Percentiles rank a stretch among this genome's conserved stretches.
Evolutionary conservation across 108 stramenopile species (phyloP).

Genomic region (Conticribra weissflogii): DNA sequence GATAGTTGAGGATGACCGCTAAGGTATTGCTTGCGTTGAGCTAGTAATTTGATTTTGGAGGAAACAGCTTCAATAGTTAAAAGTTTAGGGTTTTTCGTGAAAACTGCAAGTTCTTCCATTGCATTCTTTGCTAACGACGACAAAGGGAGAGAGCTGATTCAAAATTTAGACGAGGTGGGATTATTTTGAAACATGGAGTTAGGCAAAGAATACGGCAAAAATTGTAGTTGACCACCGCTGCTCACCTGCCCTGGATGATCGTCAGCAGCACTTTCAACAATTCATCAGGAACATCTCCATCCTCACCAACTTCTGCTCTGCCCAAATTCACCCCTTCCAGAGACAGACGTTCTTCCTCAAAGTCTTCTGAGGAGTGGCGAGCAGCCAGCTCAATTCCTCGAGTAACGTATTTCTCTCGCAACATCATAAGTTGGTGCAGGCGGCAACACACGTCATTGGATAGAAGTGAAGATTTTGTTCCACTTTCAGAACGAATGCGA

Average conservation of each 20-base stretch:
- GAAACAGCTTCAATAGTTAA: slow-evolving; percentile 56
- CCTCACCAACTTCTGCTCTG: slow-evolving; percentile 29
- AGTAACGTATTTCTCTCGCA: slow-evolving; percentile 32
- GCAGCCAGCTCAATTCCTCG: slow-evolving; percentile 36
- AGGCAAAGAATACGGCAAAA: background rate
- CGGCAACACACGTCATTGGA: slow-evolving; percentile 29
- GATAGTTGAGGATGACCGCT: slow-evolving; percentile 15
- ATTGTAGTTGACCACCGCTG: background rate
- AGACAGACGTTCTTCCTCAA: slow-evolving; percentile 29
- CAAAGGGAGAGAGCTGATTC: slow-evolving; percentile 52
- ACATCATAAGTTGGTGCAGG: slow-evolving; percentile 10
- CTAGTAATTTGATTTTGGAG: slow-evolving; percentile 69
- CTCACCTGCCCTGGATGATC: slow-evolving; percentile 70
- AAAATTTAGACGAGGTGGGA: background rate
- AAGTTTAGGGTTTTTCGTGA: slow-evolving; percentile 22
- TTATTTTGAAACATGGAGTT: background rate
- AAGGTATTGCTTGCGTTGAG: slow-evolving; percentile 65
- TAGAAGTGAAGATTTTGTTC: background rate
- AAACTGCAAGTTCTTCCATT: slow-evolving; percentile 31
- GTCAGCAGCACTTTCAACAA: slow-evolving; percentile 53
- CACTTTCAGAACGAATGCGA: no score
- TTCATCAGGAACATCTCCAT: slow-evolving; percentile 57
- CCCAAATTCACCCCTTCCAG: slow-evolving; percentile 19
- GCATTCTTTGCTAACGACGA: slow-evolving; percentile 50
- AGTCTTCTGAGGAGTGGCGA: slow-evolving; percentile 35